Evolutionary conservation across 768 basidiomycete genomes (phyloP).

Genomic region (Coprinellus micaceus): DNA sequence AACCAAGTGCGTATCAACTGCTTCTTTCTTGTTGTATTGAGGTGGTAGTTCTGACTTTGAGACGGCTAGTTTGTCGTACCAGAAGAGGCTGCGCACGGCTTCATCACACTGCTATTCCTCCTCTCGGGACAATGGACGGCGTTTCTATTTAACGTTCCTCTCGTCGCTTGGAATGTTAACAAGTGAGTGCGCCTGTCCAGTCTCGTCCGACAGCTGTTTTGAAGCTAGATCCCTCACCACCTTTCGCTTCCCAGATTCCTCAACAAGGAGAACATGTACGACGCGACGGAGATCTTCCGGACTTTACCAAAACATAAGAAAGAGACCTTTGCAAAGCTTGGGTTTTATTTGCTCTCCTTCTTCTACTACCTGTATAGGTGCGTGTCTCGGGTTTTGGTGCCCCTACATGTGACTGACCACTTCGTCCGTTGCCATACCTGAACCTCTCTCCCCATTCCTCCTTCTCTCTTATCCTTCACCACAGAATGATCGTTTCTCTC

Average conservation of each 20-base stretch:
- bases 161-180: slow-evolving; percentile 88
- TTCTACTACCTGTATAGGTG: slow-evolving; percentile 91
- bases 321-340: slow-evolving; percentile 92
- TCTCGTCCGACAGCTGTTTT: slow-evolving; percentile 7
- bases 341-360: slow-evolving; percentile 88
- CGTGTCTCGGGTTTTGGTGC: slow-evolving; percentile 31
- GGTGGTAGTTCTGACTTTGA: too few species aligned
- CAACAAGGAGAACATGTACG: slow-evolving; percentile 95
- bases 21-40: too few species aligned
- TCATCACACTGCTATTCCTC: slow-evolving; percentile 88
- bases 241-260: slow-evolving; percentile 58
- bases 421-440: background rate
- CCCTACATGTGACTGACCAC: background rate
- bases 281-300: slow-evolving; percentile 98
- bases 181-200: slow-evolving; percentile 57
- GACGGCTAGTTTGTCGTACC: slow-evolving; percentile 84
- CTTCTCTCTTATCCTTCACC: slow-evolving; percentile 5
- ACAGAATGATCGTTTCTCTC: slow-evolving; percentile 82
- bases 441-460: background rate
- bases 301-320: slow-evolving; percentile 92
- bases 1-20: slow-evolving; percentile 83
- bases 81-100: slow-evolving; percentile 92
- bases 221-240: background rate
- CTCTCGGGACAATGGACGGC: slow-evolving; percentile 93
- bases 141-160: slow-evolving; percentile 84